Evolutionary conservation across 2,329 filamentous ascomycete species (phyloP).

Genomic region (Nemania abortiva): DNA sequence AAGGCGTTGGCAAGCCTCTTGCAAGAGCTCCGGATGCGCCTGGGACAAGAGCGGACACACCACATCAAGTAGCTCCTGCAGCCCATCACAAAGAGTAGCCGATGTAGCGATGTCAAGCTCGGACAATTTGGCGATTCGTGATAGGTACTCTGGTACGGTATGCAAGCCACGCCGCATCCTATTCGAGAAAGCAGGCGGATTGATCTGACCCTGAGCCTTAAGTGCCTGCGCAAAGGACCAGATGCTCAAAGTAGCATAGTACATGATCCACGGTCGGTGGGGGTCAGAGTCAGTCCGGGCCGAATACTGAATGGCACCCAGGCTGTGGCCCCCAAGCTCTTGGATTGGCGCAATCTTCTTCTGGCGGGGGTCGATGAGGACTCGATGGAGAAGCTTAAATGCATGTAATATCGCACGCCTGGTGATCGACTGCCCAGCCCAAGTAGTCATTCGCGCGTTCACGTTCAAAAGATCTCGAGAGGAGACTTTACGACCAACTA

Average conservation of each 20-base stretch:
- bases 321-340: constrained; percentile 44
- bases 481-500: constrained; percentile 83
- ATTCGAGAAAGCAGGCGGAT: constrained; percentile 54
- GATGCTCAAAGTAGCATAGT: constrained; percentile 85
- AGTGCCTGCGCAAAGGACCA: constrained; percentile 89
- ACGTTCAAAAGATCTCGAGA: constrained; percentile 79
- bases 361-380: constrained; percentile 70
- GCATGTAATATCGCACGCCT: constrained; percentile 88
- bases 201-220: constrained; percentile 65
- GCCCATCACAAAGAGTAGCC: constrained; percentile 71
- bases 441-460: constrained; percentile 79
- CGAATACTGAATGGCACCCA: constrained; percentile 69
- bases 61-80: constrained; percentile 61
- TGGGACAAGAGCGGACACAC: constrained; percentile 59
- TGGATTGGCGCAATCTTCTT: constrained; percentile 44
- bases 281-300: constrained; percentile 83
- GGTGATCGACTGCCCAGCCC: constrained; percentile 80
- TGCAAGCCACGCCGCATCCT: constrained; percentile 47
- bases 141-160: constrained; percentile 59
- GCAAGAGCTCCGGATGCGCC: constrained; percentile 74
- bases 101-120: constrained; percentile 77
- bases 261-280: constrained; percentile 90
- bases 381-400: constrained; percentile 81
- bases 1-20: constrained; percentile 80
- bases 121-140: constrained; percentile 76